Base-by-base conservation (phyloP, 108 stramenopile genomes). In the Chaetoceros muelleri region DNA sequence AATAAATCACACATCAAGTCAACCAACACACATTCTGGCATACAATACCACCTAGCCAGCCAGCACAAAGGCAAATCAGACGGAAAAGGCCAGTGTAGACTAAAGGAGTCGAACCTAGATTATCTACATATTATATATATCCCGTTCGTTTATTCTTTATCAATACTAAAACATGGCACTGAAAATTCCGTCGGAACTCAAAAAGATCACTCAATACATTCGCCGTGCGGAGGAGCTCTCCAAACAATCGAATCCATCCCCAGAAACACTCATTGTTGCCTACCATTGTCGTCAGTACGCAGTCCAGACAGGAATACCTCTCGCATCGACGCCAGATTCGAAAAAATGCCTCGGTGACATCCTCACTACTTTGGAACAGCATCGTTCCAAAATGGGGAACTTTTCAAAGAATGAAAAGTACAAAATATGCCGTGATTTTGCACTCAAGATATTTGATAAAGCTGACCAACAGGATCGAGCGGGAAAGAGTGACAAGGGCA, bases 231-330 rank as follows among this genome's bases (percentile, higher is more conserved):
- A 93, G 56, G 94, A 95, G 57, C 75, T 95, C 40, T 91, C 93
- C 52, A 62, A 61, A 24, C 89, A 89, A 57, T 55, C 67, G 29
- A 61, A 60, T 34, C 27, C 56, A 28, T 66, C 70, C 31, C 75
- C 87, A 3, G 87, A 93, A 63, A 79, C 86, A 16, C 76, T 84
- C n/a, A 67, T 93, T 20, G 78, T 92, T 1, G 91, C 95, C 23
- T 95, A 88, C 68, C 87, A 90, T 66, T 90, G 87, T 68, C 87
- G 95, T 20, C 87, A 90, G 61, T 92, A 84, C 53, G 95, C 90
- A 40, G 88, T 93, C 27, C 72, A 76, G 18, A 52, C 49, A 0
- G 90, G 87, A 18, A 87, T 87, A 48, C 72, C 76, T 2, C 66
- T 87, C 40, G 54, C 75, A n/a, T 19, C 69, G 2, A 55, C 47